Base-by-base conservation (phyloP, 192 early-diverging fungal genomes). In the Backusella parvicylindrica region DNA sequence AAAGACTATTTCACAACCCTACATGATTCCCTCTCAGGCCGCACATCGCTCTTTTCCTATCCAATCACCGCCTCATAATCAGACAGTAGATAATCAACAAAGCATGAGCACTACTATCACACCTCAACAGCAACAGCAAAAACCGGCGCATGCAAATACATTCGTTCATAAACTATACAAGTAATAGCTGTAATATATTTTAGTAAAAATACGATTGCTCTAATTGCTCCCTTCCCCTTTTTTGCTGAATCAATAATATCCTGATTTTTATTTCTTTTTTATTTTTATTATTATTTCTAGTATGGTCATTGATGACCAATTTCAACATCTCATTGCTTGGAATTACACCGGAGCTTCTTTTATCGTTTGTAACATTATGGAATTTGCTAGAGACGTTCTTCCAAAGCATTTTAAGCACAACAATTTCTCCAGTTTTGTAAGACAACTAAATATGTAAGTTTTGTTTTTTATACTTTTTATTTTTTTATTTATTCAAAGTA, bases 321-420 rank as follows among this genome's bases (percentile, higher is more conserved):
- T 94, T 81, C 92, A 95, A 80, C 91, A 95, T 80, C 84, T 95
- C 77, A 97, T 97, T 77, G 90, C 91, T 33, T 97, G 95, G 95
- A 95, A 93, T 84, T 92, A 91, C 76, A 88, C 89, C 23, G 95
- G 95, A 33, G 88, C 91, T 0, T 95, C 95, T 21, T 97, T 97
- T 75, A 91, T 94, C 69, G 94, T 97, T 64, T 93, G 93, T 83
- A 95, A 95, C 73, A 92, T 95, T 72, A 93, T 92, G 86, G 93
- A 95, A 78, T 95, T 97, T 75, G 91, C 92, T 49, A 86, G 89
- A 73, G 94, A 96, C 80, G 94, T 97, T 30, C 85, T 97, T 36
- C 94, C 95, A 53, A 95, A 95, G 77, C 93, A 95, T 81, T 96
- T 96, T 77, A 95, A 95, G 84, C 95, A 96, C 83, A 95, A 94